Base-by-base conservation (phyloP, 1,284 basidiomycete species). In the Pisolithus thermaeus region DNA sequence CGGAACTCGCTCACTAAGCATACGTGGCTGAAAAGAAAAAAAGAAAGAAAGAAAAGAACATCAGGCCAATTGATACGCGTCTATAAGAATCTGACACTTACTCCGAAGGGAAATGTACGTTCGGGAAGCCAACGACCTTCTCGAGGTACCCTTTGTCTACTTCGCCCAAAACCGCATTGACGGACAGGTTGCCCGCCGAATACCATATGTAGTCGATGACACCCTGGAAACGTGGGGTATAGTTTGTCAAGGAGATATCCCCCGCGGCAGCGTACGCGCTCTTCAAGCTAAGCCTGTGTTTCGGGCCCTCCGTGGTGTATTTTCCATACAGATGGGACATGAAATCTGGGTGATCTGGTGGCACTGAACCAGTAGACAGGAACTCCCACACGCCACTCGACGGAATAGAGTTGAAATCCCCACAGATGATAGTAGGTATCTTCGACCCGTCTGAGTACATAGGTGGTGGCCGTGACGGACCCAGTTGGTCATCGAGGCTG, bases 181-280 rank as follows among this genome's bases (percentile, higher is more conserved):
- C 86, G n/a, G 80, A 79, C 51, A 99, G 66, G 58, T 85, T 90
- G 52, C 81, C 76, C 11, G 83, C 78, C 56, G 88, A 84, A 70
- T 93, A 96, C 85, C 93, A 99, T 61, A 99, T 83, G 67, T 98
- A 96, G 72, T 99, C 97, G 62, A 99, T 83, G 46, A 82, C 81
- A 43, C 87, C 92, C 57, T 80, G 80, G 75, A 87, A 94, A 51
- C 81, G 81, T 8, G 97, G 92, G 28, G 90, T 94, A 63, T 86
- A 89, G 69, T 99, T 99, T 51, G 97, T 99, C 72, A 96, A 74
- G 42, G 85, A 79, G 49, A 90, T 71, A 60, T 90, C 88, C 35
- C 83, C 82, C 9, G 65, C 62, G 49, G 75, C 72, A 1, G 82
- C 76, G 64, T 97, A 97, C 16, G 92, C 87, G 65, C 85, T 92